These are phyloP conservation scores for Backusella morwellensis DNA, from an alignment of 192 early-diverging fungal species.

Conservation along the genomic window DNA sequence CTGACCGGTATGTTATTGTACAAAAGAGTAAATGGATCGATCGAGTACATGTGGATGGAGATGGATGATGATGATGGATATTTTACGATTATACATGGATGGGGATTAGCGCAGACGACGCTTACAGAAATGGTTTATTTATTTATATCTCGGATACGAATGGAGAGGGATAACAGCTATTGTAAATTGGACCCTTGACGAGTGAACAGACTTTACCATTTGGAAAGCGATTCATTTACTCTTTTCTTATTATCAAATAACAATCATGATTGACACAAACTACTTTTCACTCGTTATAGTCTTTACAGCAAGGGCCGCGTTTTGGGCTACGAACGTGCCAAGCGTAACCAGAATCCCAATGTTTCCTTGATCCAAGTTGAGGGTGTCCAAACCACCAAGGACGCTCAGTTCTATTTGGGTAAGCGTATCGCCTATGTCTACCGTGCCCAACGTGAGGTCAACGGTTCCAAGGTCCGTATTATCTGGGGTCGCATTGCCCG, in stretches of 20 bases:
- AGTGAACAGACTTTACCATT: background rate
- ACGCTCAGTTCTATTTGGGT: conserved; percentile 95
- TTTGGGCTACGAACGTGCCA: conserved; percentile 92
- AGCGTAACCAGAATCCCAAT: conserved; percentile 89
- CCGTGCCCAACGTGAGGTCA: conserved; percentile 81
- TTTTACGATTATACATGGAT: background rate
- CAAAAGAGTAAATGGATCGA: no score
- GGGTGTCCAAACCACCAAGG: conserved; percentile 84
- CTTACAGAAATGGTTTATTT: background rate
- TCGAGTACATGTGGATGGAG: no score
- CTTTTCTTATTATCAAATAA: background rate
- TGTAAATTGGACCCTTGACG: background rate
- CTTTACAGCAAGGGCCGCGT: conserved; percentile 97
- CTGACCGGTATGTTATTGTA: no score
- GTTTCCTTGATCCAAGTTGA: conserved; percentile 93
- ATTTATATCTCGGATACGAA: background rate
- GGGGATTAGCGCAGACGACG: background rate
- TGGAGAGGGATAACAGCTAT: background rate
- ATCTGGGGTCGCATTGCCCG: conserved; percentile 98
- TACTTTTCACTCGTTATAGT: conserved; percentile 51
- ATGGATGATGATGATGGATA: no score
- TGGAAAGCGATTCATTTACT: background rate
- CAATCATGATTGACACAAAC: background rate
- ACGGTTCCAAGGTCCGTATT: conserved; percentile 92
- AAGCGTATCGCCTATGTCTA: conserved; percentile 99